Conservation (phyloP, 441 rosid genomes). For the Arabidopsis hybrid region DNA sequence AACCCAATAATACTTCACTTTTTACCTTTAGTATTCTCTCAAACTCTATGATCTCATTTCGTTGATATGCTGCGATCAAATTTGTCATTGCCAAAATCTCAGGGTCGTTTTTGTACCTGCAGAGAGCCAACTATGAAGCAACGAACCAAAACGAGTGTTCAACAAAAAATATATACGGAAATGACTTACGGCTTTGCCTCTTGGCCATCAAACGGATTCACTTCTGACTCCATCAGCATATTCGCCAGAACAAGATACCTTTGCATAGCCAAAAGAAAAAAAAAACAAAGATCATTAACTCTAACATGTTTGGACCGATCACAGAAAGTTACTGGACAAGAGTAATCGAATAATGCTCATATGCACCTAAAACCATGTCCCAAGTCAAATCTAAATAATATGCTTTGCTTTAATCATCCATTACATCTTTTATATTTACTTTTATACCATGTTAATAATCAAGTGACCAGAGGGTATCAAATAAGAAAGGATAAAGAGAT, state of each 20-base stretch:
- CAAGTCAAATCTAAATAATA: no score
- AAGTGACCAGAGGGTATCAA: no score
- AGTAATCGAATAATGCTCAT: no score
- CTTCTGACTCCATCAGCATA: slow-evolving; percentile 99
- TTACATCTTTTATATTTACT: no score
- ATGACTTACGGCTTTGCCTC: slow-evolving; percentile 97
- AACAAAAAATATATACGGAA: not conserved
- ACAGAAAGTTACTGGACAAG: no score
- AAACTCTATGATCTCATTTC: slow-evolving; percentile 95
- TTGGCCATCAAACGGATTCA: slow-evolving; percentile 98
- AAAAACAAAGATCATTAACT: no score
- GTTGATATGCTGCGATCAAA: slow-evolving; percentile 94
- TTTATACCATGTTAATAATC: no score
- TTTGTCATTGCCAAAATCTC: slow-evolving; percentile 99
- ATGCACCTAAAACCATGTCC: no score
- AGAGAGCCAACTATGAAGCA: slow-evolving; percentile 17
- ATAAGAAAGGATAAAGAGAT: slow-evolving; percentile 1
- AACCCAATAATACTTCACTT: not conserved
- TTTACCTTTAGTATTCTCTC: slow-evolving; percentile 96
- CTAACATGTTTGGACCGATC: no score
- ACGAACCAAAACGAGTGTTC: slow-evolving; percentile 1
- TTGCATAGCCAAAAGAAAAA: slow-evolving; percentile 14
- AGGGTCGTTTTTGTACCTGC: slow-evolving; percentile 95
- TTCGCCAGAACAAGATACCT: slow-evolving; percentile 97
- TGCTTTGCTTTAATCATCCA: no score